Conservation (phyloP, 768 basidiomycete species). For the Suillus tomentosus region DNA sequence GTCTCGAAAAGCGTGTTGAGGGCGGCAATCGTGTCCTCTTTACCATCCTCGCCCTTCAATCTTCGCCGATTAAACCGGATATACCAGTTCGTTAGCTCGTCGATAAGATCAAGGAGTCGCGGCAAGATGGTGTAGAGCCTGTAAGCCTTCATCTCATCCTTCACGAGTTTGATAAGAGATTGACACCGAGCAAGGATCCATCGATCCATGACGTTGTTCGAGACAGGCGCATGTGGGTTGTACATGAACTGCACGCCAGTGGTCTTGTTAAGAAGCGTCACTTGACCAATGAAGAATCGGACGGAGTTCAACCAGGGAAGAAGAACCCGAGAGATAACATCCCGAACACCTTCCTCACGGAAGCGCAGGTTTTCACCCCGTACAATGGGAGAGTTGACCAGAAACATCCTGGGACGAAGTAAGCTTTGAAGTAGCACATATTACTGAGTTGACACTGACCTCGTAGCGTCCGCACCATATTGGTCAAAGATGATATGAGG, state of each 20-base stretch:
- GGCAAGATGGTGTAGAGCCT: slow-evolving; percentile 97
- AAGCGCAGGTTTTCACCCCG: slow-evolving; percentile 97
- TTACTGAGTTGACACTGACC: slow-evolving; percentile 43
- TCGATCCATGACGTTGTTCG: slow-evolving; percentile 95
- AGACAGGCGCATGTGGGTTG: slow-evolving; percentile 80
- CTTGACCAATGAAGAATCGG: slow-evolving; percentile 99
- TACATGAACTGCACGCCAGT: slow-evolving; percentile 80
- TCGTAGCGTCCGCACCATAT: slow-evolving; percentile 94
- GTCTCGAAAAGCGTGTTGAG: slow-evolving; percentile 97
- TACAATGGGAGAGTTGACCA: slow-evolving; percentile 98
- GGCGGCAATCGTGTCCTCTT: slow-evolving; percentile 83
- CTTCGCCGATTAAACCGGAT: slow-evolving; percentile 97
- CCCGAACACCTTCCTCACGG: slow-evolving; percentile 96
- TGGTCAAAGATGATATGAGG: slow-evolving; percentile 87
- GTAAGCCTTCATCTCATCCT: slow-evolving; percentile 96
- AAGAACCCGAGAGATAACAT: slow-evolving; percentile 94
- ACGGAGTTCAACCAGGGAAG: slow-evolving; percentile 98
- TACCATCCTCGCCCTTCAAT: slow-evolving; percentile 92
- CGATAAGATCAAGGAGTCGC: slow-evolving; percentile 87
- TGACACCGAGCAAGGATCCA: slow-evolving; percentile 99
- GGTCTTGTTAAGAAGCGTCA: slow-evolving; percentile 80
- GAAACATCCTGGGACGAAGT: slow-evolving; percentile 75
- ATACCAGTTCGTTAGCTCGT: slow-evolving; percentile 99
- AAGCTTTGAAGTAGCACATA: not conserved
- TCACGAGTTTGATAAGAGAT: slow-evolving; percentile 89